phyloP scores from a whole-genome alignment of 257 asterid genomes.

The Solanum chiquidenum region DNA sequence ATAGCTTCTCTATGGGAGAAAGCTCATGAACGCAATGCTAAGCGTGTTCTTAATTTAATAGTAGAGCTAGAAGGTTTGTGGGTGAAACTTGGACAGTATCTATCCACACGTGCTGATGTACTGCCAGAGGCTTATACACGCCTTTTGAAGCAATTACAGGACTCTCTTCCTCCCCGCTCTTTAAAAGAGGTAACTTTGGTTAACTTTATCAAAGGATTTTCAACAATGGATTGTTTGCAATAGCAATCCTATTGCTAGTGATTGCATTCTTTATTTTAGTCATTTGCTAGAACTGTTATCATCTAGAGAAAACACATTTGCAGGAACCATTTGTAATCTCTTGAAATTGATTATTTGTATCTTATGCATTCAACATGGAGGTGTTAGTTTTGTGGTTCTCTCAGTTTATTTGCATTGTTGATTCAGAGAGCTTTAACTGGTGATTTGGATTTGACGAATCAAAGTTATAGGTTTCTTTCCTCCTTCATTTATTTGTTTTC shows the following conservation, averaged over 20 bases:
- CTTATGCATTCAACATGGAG: not conserved
- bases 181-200: slow-evolving; percentile 55
- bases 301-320: not conserved
- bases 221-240: not conserved
- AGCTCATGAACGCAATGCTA: slow-evolving; percentile 92
- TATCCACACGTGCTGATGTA: slow-evolving; percentile 98
- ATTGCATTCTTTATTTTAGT: not conserved
- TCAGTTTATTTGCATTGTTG: not conserved
- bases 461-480: not conserved
- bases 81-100: slow-evolving; percentile 96
- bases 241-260: not conserved
- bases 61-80: slow-evolving; percentile 89
- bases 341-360: not conserved
- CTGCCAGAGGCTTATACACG: slow-evolving; percentile 81
- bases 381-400: not conserved
- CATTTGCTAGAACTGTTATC: not conserved
- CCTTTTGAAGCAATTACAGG: slow-evolving; percentile 86
- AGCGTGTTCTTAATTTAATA: slow-evolving; percentile 68
- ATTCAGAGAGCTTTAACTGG: not conserved
- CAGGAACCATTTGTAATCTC: not conserved
- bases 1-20: slow-evolving; percentile 75
- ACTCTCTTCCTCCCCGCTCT: slow-evolving; percentile 94
- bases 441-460: not conserved
- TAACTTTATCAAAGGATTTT: not conserved
- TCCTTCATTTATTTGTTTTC: not conserved